These are phyloP conservation scores for Acanthamoeba sp. DNA, from an alignment of 208 protist genomes.

Conservation along the genomic window DNA sequence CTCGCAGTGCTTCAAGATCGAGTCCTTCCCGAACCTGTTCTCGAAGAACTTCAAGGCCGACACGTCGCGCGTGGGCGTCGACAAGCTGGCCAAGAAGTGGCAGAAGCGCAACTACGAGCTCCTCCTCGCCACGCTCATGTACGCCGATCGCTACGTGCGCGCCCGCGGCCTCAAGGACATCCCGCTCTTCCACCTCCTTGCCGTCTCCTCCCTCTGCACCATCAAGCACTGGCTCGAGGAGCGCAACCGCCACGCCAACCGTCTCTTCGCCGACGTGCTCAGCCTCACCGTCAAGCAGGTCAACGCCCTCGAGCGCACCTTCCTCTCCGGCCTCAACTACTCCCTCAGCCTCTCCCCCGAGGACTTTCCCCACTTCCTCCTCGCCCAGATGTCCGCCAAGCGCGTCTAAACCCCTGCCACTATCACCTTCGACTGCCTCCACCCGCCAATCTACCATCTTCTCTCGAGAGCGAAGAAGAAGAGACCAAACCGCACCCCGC, in stretches of 20 bases:
- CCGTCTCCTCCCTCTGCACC: constrained; percentile 46
- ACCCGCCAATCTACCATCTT: not conserved
- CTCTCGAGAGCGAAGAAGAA: not conserved
- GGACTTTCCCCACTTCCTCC: constrained; percentile 60
- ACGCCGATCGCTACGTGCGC: constrained; percentile 60
- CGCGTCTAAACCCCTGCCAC: not conserved
- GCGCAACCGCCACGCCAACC: constrained; percentile 66
- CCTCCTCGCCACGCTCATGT: constrained; percentile 49
- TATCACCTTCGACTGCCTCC: not conserved
- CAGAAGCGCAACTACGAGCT: constrained; percentile 70
- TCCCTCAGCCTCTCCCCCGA: constrained; percentile 53
- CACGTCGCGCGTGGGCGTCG: constrained; percentile 51
- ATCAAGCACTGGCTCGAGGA: constrained; percentile 69
- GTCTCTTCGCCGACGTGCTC: constrained; percentile 65
- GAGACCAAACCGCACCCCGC: not conserved
- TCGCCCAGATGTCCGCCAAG: constrained; percentile 55
- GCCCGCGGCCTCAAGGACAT: constrained; percentile 47
- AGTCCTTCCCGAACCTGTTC: constrained; percentile 56
- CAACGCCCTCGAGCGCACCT: constrained; percentile 61
- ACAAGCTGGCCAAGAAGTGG: constrained; percentile 69
- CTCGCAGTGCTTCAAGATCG: constrained; percentile 61
- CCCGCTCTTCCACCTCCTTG: constrained; percentile 59
- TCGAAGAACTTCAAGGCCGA: constrained; percentile 66
- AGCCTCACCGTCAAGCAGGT: constrained; percentile 65
- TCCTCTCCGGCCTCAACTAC: constrained; percentile 56